These are phyloP conservation scores for Paecilomyces sp. DNA, from an alignment of 2,329 filamentous ascomycete genomes.

Conservation along the genomic window DNA sequence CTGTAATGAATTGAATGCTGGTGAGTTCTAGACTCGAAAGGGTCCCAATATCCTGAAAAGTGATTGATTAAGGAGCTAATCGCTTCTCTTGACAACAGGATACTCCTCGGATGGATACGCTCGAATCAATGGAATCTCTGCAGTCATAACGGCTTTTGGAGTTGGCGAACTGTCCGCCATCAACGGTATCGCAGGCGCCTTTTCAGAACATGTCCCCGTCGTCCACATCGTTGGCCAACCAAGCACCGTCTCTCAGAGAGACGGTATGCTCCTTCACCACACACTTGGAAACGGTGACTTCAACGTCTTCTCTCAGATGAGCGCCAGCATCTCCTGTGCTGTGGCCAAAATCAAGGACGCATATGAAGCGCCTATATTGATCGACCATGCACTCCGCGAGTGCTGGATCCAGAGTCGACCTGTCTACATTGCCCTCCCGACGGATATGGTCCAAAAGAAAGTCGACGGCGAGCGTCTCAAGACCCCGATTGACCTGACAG, in stretches of 20 bases:
- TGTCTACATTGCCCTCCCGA: conserved; percentile 77
- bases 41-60: neutral
- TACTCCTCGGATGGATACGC: conserved; percentile 79
- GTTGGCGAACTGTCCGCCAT: conserved; percentile 62
- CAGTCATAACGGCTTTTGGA: conserved; percentile 68
- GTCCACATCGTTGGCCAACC: conserved; percentile 55
- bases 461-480: conserved; percentile 66
- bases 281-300: conserved; percentile 73
- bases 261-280: conserved; percentile 51
- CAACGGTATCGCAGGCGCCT: conserved; percentile 68
- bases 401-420: conserved; percentile 69
- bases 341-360: conserved; percentile 65
- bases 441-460: conserved; percentile 70
- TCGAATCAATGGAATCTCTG: conserved; percentile 62
- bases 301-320: conserved; percentile 77
- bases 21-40: conserved; percentile 14
- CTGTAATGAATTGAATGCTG: conserved; percentile 67
- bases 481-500: conserved; percentile 60
- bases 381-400: conserved; percentile 69
- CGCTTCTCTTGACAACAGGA: conserved; percentile 34
- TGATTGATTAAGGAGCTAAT: neutral
- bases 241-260: conserved; percentile 39
- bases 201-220: conserved; percentile 64
- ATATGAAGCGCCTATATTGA: conserved; percentile 62
- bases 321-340: conserved; percentile 60